A percentile compares a stretch with the other conserved stretches of the same genome.
phyloP scores from a whole-genome alignment of 331 rosid genomes.

The Dryas integrifolia region DNA sequence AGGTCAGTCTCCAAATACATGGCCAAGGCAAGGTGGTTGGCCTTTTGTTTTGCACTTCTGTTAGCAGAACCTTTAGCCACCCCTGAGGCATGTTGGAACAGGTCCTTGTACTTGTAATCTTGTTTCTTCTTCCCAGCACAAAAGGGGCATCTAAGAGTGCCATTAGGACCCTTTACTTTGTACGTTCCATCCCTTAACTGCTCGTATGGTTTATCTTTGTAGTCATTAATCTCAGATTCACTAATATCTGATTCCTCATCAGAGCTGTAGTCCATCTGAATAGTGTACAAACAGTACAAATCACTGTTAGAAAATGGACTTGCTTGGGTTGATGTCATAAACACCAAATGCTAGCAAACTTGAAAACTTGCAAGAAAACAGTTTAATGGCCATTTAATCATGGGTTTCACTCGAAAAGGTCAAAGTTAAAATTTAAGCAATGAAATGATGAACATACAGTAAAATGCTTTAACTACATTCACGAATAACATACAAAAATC shows the following conservation, averaged over 20 bases:
- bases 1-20: slow-evolving; percentile 65
- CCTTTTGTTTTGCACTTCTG: slow-evolving; percentile 75
- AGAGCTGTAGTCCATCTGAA: slow-evolving; percentile 72
- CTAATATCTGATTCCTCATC: slow-evolving; percentile 86
- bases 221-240: slow-evolving; percentile 81
- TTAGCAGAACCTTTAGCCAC: slow-evolving; percentile 86
- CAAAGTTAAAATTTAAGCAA: not conserved
- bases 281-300: slow-evolving; percentile 12
- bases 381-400: not conserved
- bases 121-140: slow-evolving; percentile 96
- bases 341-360: not conserved
- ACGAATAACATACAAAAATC: not conserved
- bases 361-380: not conserved
- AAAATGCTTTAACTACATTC: not conserved
- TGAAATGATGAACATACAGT: not conserved
- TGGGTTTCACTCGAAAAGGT: not conserved
- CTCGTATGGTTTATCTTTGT: slow-evolving; percentile 70
- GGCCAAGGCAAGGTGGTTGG: slow-evolving; percentile 87
- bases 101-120: slow-evolving; percentile 80
- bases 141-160: slow-evolving; percentile 84
- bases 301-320: not conserved
- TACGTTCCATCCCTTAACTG: slow-evolving; percentile 51
- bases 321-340: not conserved
- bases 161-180: slow-evolving; percentile 61
- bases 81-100: slow-evolving; percentile 87